Evolutionary conservation across 371 early-diverging fungal genomes (phyloP), one percentile per base, ranked within the genome.

Genomic region (Paraphysoderma sedebokerense): DNA sequence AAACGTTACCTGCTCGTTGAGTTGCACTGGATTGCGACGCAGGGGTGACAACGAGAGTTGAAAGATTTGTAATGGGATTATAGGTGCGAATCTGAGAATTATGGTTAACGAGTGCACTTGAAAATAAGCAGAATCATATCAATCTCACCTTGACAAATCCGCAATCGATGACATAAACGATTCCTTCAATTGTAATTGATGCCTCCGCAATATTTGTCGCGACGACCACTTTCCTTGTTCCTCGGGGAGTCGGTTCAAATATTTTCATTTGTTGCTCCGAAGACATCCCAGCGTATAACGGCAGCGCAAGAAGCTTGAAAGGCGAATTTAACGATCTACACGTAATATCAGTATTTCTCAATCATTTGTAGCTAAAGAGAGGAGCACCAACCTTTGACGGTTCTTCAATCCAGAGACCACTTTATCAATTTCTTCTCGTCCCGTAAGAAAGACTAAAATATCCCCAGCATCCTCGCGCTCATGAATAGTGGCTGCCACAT

Each of bases 191-290:
- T 2, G 99, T 98, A 45, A 98, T 73, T 35, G 92, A 92, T 1
- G 98, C 96, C 66, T 99, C 99, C 9, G 98, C 96, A 63, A 98
- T 86, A 58, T 98, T 98, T 32, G 99, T 87, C 3, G 97, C 79
- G 5, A 98, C 74, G 29, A 99, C 86, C 38, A 87, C 74, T 61
- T 97, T 96, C 34, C 97, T 77, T 4, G 81, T 61, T 9, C 28
- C 28, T 28, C 28, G 28, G 15, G 96, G 93, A 1, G 93, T 82
- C 40, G 79, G 76, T 33, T 84, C 81, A 59, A 92, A 92, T 47
- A 93, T 90, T 39, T 72, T 74, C 57, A 82, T 91, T 60, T 96
- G 95, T 51, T 77, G 76, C 29, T 74, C 72, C 6, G 93, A 91
- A 3, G 98, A 92, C 42, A 96, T 71, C 15, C 87, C 75, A 30